Evolutionary conservation across 2,329 filamentous ascomycete genomes (phyloP), one percentile per base, ranked within the genome.

Genomic region (Botrytis fabae): DNA sequence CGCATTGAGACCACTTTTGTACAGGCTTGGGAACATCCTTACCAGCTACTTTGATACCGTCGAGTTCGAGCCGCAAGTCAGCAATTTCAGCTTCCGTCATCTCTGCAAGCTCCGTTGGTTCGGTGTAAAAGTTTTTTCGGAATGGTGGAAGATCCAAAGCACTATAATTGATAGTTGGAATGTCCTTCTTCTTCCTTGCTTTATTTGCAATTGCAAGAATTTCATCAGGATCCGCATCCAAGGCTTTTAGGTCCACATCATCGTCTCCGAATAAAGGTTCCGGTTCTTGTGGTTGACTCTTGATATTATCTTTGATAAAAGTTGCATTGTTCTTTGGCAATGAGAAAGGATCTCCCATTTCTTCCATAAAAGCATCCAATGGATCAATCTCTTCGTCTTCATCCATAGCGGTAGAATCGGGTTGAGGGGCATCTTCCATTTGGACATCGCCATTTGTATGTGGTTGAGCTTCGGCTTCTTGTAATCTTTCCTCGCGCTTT

Each of bases 1-100:
- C 96, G 81, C 95, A 97, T 79, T 98, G 95, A 0, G 95, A 95
- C 93, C 95, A 99, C 82, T 97, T 98, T 79, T 94, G 92, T 16
- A 99, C 95, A 6, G 96, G 96, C 79, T 95, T 97, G 2, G 96
- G 96, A 7, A 97, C 91, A 78, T 97, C 90, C 77, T 94, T 90
- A 74, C 95, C 94, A 74, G 92, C 90, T 60, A 98, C 93, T 81
- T 97, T 98, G 83, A 99, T 98, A 65, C 94, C 95, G 81, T 98
- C 96, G 44, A 99, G 86, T 81, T 98, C 94, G 74, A 95, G 84
- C 65, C 96, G 90, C 71, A 99, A 82, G 76, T 93, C 92, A 61
- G 90, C 89, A 72, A 97, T 88, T 78, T 98, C 95, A 72, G 92
- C 93, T 76, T 97, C 92, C 2, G 90, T 94, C 88, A 98, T 91